These are phyloP conservation scores for Colletotrichum musicola DNA, from an alignment of 2,329 filamentous ascomycete species.

Conservation along the genomic window DNA sequence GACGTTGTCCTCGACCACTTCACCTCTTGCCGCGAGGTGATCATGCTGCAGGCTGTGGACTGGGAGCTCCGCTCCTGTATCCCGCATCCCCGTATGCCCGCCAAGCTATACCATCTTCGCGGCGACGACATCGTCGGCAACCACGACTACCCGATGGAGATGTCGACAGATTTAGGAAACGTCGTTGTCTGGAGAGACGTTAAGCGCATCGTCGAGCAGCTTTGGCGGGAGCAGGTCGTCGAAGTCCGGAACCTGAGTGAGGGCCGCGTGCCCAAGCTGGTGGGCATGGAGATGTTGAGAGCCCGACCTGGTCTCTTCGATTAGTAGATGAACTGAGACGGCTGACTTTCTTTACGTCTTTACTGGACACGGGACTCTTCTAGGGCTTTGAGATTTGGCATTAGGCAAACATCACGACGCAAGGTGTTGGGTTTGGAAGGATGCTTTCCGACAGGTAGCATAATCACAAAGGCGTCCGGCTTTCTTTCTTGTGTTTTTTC, in stretches of 20 bases:
- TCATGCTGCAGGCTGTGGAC: slow-evolving; percentile 33
- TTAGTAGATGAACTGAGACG: slow-evolving; percentile 2
- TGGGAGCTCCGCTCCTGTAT: slow-evolving; percentile 26
- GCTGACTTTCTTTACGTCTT: not conserved
- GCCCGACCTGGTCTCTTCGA: slow-evolving; percentile 28
- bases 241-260: slow-evolving; percentile 11
- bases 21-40: slow-evolving; percentile 32
- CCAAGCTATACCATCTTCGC: slow-evolving; percentile 18
- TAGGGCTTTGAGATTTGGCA: slow-evolving; percentile 14
- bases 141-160: slow-evolving; percentile 29
- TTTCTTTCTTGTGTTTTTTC: not conserved
- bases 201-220: slow-evolving; percentile 21
- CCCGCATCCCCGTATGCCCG: slow-evolving; percentile 14
- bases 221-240: slow-evolving; percentile 28
- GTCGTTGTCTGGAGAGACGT: slow-evolving; percentile 34
- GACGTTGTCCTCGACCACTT: slow-evolving; percentile 28
- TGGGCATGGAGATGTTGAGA: slow-evolving; percentile 33
- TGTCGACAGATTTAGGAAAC: slow-evolving; percentile 19
- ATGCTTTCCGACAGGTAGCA: not conserved
- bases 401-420: slow-evolving; percentile 23
- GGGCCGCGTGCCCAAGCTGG: slow-evolving; percentile 22
- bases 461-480: not conserved
- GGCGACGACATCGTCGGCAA: slow-evolving; percentile 29
- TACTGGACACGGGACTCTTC: not conserved
- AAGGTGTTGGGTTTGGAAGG: slow-evolving; percentile 21